Percentiles rank a stretch among this genome's conserved stretches.
phyloP scores from a whole-genome alignment of 352 stramenopile genomes.

The Globisporangium echinulatum region DNA sequence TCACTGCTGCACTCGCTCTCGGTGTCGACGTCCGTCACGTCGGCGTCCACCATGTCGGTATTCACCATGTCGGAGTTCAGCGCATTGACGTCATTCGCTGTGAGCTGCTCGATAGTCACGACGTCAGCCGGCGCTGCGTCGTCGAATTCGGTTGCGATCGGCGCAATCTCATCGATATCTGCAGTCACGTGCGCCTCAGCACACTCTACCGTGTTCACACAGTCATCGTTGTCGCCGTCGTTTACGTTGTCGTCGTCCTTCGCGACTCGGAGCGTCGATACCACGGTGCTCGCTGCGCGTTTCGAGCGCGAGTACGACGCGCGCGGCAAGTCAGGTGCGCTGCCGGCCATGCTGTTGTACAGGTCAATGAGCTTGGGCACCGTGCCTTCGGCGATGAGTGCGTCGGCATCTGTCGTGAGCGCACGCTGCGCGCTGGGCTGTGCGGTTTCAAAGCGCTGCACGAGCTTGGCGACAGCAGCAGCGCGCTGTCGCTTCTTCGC shows the following conservation, averaged over 20 bases:
- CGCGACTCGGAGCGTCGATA: not conserved
- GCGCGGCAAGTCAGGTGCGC: conserved; percentile 9
- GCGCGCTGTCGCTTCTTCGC: conserved; percentile 1
- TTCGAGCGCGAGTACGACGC: conserved; percentile 6
- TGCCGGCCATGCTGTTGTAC: conserved; percentile 13
- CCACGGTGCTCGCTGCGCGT: not conserved
- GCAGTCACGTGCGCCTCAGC: too few relatives aligned
- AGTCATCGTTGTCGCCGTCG: not conserved
- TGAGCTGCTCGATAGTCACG: too few relatives aligned
- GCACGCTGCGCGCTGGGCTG: not conserved
- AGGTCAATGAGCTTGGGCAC: conserved; percentile 8
- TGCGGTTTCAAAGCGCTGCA: conserved; percentile 10
- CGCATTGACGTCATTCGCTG: too few relatives aligned
- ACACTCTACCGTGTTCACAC: too few relatives aligned
- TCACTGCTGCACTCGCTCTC: not conserved
- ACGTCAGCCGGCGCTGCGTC: not conserved
- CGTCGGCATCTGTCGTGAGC: not conserved
- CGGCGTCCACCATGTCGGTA: too few relatives aligned
- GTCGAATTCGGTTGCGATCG: not conserved
- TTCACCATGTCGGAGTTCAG: too few relatives aligned
- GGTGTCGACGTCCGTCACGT: too few relatives aligned
- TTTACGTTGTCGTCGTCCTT: not conserved
- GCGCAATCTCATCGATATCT: not conserved
- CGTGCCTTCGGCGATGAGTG: conserved; percentile 6
- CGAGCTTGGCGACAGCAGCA: conserved; percentile 2